Evolutionary conservation across 2,329 filamentous ascomycete genomes (phyloP).

Genomic region (Colletotrichum sublineola): DNA sequence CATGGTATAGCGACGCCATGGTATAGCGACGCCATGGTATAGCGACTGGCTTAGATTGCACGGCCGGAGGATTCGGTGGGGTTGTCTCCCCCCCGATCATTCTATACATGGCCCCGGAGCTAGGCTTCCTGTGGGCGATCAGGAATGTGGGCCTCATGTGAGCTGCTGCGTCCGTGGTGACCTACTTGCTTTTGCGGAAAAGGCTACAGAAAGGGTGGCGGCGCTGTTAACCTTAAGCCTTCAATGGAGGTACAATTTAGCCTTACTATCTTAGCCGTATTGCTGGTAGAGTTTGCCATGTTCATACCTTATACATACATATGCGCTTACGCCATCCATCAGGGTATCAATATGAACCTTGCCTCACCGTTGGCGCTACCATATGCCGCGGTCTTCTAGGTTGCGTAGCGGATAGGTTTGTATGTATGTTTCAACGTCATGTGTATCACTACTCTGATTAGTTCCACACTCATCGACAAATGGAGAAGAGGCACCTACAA

Average conservation of each 20-base stretch:
- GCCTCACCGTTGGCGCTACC: constrained; percentile 76
- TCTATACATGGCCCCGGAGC: constrained; percentile 45
- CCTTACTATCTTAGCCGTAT: constrained; percentile 66
- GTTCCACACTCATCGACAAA: constrained; percentile 59
- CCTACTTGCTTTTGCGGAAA: constrained; percentile 51
- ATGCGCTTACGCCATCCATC: constrained; percentile 70
- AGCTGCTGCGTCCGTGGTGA: constrained; percentile 47
- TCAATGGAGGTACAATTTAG: constrained; percentile 64
- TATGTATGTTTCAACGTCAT: constrained; percentile 79
- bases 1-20: too few species aligned
- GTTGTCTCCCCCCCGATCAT: constrained; percentile 61
- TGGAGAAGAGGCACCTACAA: constrained; percentile 61
- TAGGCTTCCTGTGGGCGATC: constrained; percentile 52
- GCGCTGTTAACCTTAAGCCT: constrained; percentile 63
- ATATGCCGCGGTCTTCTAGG: constrained; percentile 78
- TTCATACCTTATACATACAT: constrained; percentile 79
- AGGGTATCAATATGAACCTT: constrained; percentile 72
- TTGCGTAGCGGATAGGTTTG: constrained; percentile 74
- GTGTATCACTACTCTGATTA: constrained; percentile 65
- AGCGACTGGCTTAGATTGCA: constrained; percentile 77
- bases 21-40: constrained; percentile 73
- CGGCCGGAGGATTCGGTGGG: constrained; percentile 73
- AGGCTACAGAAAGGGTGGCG: constrained; percentile 59
- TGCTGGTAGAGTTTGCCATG: constrained; percentile 71
- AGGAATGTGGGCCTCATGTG: constrained; percentile 50